Evolutionary conservation across 805 yeast genomes (phyloP).

Genomic region (Metschnikowia vanudenii): DNA sequence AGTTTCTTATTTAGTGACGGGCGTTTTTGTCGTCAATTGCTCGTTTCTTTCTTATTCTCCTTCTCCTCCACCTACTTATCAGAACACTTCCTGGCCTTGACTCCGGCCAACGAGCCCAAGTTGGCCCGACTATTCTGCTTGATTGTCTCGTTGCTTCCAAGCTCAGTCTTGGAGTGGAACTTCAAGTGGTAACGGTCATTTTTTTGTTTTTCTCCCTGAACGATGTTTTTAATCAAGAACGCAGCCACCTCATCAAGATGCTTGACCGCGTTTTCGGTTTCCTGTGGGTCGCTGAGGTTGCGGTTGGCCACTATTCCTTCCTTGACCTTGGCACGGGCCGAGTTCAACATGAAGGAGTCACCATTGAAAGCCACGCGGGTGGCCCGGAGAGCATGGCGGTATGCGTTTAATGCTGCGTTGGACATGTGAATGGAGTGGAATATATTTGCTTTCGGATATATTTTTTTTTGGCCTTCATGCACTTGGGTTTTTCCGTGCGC

Average conservation of each 20-base stretch:
- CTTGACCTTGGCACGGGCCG: conserved; percentile 61
- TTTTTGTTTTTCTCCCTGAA: conserved; percentile 66
- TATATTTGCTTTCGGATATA: not conserved
- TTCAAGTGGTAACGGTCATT: conserved; percentile 52
- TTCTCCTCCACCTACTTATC: conserved; percentile 5
- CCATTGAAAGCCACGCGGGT: conserved; percentile 57
- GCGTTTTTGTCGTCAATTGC: no score
- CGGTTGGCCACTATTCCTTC: conserved; percentile 46
- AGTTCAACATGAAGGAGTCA: conserved; percentile 48
- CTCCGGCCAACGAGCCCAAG: conserved; percentile 48
- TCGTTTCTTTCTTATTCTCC: not conserved
- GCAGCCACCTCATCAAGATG: conserved; percentile 64
- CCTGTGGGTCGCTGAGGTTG: conserved; percentile 31
- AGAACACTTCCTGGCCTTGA: conserved; percentile 45
- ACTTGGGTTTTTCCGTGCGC: no score
- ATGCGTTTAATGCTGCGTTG: conserved; percentile 41
- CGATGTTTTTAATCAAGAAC: conserved; percentile 73
- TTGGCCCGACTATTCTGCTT: conserved; percentile 48
- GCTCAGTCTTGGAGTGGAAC: conserved; percentile 78
- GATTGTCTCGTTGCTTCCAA: conserved; percentile 86
- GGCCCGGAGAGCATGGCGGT: conserved; percentile 66
- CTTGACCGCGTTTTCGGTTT: conserved; percentile 38
- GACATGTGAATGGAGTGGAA: conserved; percentile 6
- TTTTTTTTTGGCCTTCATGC: not conserved
- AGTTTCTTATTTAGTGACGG: no score